phyloP scores from a whole-genome alignment of 2,329 filamentous ascomycete genomes.

The Cladophialophora yegresii region DNA sequence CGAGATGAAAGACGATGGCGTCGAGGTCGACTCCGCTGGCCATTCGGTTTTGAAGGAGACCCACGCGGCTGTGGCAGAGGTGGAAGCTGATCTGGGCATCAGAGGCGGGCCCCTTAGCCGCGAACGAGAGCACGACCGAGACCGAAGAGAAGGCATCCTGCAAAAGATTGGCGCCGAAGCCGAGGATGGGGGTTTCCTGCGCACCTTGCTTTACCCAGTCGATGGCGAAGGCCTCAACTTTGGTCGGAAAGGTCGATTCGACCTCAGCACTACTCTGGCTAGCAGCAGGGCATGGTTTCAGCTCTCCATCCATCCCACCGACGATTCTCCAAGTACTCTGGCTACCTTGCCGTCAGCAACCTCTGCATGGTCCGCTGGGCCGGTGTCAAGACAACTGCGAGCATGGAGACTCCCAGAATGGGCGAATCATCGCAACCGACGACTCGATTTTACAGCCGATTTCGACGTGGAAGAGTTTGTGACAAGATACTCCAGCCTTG shows the following conservation, averaged over 20 bases:
- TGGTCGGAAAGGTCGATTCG: slow-evolving; percentile 75
- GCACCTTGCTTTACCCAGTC: slow-evolving; percentile 76
- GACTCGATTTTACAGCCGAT: slow-evolving; percentile 92
- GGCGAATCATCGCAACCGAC: slow-evolving; percentile 89
- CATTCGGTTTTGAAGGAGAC: slow-evolving; percentile 85
- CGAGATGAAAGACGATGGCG: slow-evolving; percentile 95
- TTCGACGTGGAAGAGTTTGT: slow-evolving; percentile 94
- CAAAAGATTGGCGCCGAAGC: slow-evolving; percentile 84
- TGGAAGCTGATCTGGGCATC: slow-evolving; percentile 76
- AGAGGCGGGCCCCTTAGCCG: slow-evolving; percentile 66
- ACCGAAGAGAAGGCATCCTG: slow-evolving; percentile 78
- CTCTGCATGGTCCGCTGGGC: slow-evolving; percentile 90
- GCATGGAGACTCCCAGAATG: slow-evolving; percentile 94
- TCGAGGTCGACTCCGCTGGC: slow-evolving; percentile 72
- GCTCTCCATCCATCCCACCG: slow-evolving; percentile 84
- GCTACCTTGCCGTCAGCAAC: slow-evolving; percentile 70
- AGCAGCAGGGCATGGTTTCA: slow-evolving; percentile 96
- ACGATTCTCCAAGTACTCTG: slow-evolving; percentile 74
- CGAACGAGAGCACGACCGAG: slow-evolving; percentile 75
- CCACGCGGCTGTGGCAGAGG: slow-evolving; percentile 75
- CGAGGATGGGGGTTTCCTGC: slow-evolving; percentile 79
- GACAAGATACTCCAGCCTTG: slow-evolving; percentile 76
- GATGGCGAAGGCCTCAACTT: slow-evolving; percentile 76
- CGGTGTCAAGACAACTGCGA: slow-evolving; percentile 87
- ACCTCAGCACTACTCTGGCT: slow-evolving; percentile 70